Evolutionary conservation across 768 basidiomycete genomes (phyloP), one percentile per base, ranked within the genome.

Genomic region (Rhodotorula babjevae): DNA sequence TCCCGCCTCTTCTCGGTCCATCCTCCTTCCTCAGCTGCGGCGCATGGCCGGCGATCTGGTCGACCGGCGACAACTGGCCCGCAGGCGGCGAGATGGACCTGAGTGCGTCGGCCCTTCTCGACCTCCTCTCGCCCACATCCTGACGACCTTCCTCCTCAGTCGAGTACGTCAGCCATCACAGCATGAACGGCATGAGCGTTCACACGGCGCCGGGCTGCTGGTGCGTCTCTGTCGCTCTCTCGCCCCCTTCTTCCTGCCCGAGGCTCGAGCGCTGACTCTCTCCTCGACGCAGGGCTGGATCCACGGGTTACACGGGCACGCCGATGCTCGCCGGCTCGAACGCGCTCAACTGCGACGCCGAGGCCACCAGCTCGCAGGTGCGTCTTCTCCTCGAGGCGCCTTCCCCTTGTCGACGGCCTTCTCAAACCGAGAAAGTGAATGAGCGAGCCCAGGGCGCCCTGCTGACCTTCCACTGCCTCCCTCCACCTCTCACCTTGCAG

Each of bases 31-130:
- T 8, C 27, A 40, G 42, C 42, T 55, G 46, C 50, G 62, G 62
- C n/a, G 49, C 59, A 1, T 65, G 63, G 53, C 67, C 59, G 6
- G 60, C 60, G 1, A 62, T 62, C 61, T 62, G 67, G 67, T 55
- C 52, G n/a, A 68, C 64, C 31, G 70, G 70, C 15, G 65, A 66
- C 61, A 52, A 71, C 61, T 71, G 70, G 70, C 70, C 70, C 6
- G 29, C 61, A 18, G 36, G 56, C 46, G 64, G 64, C 64, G 58
- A 66, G 57, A 40, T 66, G 59, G 70, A 71, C 55, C 49, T 71
- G 19, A 10, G 47, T 49, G 47, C 47, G 47, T 23, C 47, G 15
- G 2, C 5, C 19, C 47, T 49, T 14, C 23, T 23, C 47, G 5
- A 3, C 47, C 47, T 21, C 4, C 47, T 46, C 44, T 36, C 36